A percentile compares a stretch with the other conserved stretches of the same genome.
These are phyloP conservation scores for Fusarium chlamydosporum DNA, from an alignment of 2,329 filamentous ascomycete genomes.

Conservation along the genomic window DNA sequence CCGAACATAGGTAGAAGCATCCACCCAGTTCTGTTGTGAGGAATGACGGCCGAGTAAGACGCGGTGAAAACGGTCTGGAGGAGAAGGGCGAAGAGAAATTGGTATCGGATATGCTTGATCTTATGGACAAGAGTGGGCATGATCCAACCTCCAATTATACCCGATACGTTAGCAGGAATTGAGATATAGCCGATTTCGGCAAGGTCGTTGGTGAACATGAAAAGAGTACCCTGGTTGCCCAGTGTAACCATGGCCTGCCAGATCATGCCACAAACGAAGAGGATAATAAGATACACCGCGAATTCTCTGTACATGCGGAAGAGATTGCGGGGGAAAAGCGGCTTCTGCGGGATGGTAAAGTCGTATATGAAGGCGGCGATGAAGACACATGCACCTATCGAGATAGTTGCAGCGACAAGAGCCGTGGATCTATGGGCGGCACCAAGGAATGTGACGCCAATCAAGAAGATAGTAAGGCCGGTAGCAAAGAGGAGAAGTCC, in stretches of 20 bases:
- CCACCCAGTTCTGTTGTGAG: conserved; percentile 16
- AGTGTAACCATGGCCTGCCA: conserved; percentile 18
- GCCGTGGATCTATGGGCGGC: conserved; percentile 9
- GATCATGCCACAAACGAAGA: conserved; percentile 24
- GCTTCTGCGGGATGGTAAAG: conserved; percentile 13
- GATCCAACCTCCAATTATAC: conserved; percentile 25
- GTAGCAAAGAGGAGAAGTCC: conserved; percentile 23
- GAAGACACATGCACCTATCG: conserved; percentile 18
- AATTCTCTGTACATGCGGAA: conserved; percentile 23
- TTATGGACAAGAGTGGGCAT: conserved; percentile 22
- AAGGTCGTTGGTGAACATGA: conserved; percentile 26
- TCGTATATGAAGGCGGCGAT: conserved; percentile 21
- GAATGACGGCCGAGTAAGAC: conserved; percentile 10
- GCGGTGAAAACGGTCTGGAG: conserved; percentile 19
- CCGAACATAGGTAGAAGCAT: conserved; percentile 20
- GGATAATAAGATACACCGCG: conserved; percentile 13
- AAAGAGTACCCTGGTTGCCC: conserved; percentile 7
- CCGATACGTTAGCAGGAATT: conserved; percentile 4
- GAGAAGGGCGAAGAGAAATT: conserved; percentile 17
- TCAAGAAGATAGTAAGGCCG: conserved; percentile 6
- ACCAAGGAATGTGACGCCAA: conserved; percentile 12
- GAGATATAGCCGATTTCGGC: conserved; percentile 16
- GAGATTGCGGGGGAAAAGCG: conserved; percentile 14
- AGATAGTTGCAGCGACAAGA: conserved; percentile 9
- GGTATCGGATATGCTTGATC: conserved; percentile 25